phyloP scores from a whole-genome alignment of 192 early-diverging fungal genomes.

The Coemansia sp. region DNA sequence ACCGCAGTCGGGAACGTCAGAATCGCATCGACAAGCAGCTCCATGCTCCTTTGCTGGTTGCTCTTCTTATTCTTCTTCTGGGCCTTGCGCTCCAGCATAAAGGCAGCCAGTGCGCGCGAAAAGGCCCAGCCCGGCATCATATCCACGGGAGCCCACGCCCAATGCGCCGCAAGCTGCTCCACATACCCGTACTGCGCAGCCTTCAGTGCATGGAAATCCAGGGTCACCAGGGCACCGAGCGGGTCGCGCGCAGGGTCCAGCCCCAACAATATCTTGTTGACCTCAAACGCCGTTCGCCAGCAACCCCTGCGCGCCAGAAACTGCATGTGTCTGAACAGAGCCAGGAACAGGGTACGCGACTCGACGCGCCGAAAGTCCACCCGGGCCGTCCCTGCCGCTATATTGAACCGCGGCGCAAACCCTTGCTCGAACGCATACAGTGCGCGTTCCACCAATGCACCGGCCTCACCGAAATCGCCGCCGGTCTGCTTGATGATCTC shows the following conservation, averaged over 20 bases:
- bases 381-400: conserved; percentile 62
- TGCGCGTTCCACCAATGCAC: conserved; percentile 85
- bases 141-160: conserved; percentile 43
- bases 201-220: conserved; percentile 87
- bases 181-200: conserved; percentile 70
- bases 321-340: conserved; percentile 81
- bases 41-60: conserved; percentile 22
- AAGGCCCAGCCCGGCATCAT: conserved; percentile 72
- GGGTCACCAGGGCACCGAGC: conserved; percentile 67
- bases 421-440: conserved; percentile 83
- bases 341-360: conserved; percentile 82
- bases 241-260: conserved; percentile 80
- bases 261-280: conserved; percentile 72
- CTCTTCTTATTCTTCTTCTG: not conserved
- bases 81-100: conserved; percentile 63
- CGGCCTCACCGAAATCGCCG: conserved; percentile 76
- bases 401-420: conserved; percentile 77
- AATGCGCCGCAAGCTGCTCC: conserved; percentile 45
- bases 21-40: conserved; percentile 70
- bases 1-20: conserved; percentile 69
- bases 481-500: conserved; percentile 82
- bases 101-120: conserved; percentile 73
- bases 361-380: conserved; percentile 72
- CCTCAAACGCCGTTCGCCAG: conserved; percentile 92
- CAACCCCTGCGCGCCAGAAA: conserved; percentile 85